Evolutionary conservation across 2,329 filamentous ascomycete species (phyloP), one percentile per base, ranked within the genome.

Genomic region (Exophiala phaeomuriformis): DNA sequence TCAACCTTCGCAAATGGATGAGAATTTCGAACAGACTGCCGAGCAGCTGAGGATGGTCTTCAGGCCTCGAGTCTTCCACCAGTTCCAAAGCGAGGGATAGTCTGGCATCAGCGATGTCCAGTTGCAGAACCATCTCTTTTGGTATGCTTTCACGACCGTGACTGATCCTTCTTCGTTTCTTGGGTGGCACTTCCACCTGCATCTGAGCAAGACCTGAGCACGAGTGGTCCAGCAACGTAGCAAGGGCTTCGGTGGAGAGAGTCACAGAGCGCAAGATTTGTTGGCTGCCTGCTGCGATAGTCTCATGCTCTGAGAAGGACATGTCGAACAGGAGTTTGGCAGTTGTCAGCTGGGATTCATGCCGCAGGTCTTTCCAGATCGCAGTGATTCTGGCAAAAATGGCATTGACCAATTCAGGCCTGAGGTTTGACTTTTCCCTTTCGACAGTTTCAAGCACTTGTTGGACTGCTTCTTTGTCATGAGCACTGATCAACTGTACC

Each of bases 1-100:
- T 86, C 67, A 93, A 86, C 56, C 89, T 85, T 63, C 95, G 90
- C 28, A 98, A 77, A 64, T 95, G 88, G 3, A 85, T 84, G n/a
- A 98, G 79, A 0, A 88, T 80, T 52, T 85, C 83, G 72, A 97
- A 98, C 2, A 98, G 76, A 30, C 81, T 82, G 55, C 83, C 82
- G 4, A 95, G 77, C 37, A 98, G 75, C 64, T 88, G 81, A 0
- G 87, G 71, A 66, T 95, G 86, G 31, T 81, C 78, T 52, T 83
- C 83, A 0, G 88, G 86, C 43, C 82, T 79, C 2, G 90, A 91
- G 46, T 81, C 82, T 66, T 97, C 90, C 10, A 97, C 81, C 29
- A 97, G 73, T 67, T 97, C 90, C 36, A 97, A 75, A 7, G 96
- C 87, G 65, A 95, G 83, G 0, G 90, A 95, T 29, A 63, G 43